phyloP scores from a whole-genome alignment of 768 basidiomycete species.

The Pleurotus citrinopileatus region DNA sequence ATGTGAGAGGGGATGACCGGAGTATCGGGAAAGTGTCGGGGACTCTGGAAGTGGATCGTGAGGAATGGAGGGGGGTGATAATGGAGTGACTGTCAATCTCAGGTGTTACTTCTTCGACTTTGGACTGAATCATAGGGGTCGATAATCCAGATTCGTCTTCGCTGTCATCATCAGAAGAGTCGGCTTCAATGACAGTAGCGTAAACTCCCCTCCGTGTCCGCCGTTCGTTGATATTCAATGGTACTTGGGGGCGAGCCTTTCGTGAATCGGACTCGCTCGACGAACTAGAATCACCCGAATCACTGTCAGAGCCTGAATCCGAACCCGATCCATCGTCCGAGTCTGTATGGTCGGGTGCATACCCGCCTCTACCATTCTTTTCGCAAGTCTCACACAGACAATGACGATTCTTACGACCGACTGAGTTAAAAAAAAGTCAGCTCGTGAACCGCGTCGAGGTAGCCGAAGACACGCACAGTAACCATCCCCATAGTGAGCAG shows the following conservation, averaged over 20 bases:
- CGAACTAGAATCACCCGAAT: constrained; percentile 33
- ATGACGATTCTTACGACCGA: constrained; percentile 66
- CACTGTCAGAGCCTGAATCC: constrained; percentile 48
- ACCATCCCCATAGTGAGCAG: constrained; percentile 87
- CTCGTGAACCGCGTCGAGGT: constrained; percentile 18
- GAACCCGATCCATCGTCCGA: constrained; percentile 43
- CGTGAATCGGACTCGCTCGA: constrained; percentile 39
- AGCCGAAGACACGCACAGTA: constrained; percentile 63
- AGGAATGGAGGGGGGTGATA: constrained; percentile 40
- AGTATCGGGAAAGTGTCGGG: constrained; percentile 29
- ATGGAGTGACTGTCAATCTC: constrained; percentile 45
- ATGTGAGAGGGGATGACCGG: constrained; percentile 39
- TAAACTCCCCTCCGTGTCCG: constrained; percentile 83
- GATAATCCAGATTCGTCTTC: constrained; percentile 49
- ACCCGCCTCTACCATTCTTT: constrained; percentile 70
- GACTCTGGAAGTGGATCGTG: constrained; percentile 31
- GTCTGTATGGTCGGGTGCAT: constrained; percentile 57
- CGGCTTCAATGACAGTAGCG: constrained; percentile 59
- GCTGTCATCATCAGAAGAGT: constrained; percentile 62
- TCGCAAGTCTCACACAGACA: constrained; percentile 90
- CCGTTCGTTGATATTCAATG: constrained; percentile 71
- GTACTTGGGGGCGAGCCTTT: constrained; percentile 28
- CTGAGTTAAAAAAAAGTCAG: constrained; percentile 29
- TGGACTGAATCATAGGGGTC: constrained; percentile 41
- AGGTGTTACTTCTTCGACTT: constrained; percentile 54